Evolutionary conservation across 345 rosid genomes (phyloP), one percentile per base, ranked within the genome.

Genomic region (Brassica rapa): DNA sequence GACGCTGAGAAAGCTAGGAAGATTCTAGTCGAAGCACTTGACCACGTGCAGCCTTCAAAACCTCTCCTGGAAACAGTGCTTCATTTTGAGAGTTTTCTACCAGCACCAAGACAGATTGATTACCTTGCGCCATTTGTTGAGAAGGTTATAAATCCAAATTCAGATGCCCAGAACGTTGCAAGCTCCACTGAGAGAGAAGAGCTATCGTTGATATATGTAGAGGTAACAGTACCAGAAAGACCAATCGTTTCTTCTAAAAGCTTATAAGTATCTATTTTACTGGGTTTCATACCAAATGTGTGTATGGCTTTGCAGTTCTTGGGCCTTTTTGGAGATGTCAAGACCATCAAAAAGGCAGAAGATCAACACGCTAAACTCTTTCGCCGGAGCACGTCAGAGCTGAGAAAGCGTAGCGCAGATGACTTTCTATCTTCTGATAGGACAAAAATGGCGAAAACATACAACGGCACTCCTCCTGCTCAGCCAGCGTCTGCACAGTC

Each of bases 341-440:
- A 83, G 72, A 76, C 85, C 56, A 84, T 90, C 32, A 80, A 88
- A 82, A 96, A 85, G 77, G 98, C 97, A 9, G 91, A 89, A 80
- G 89, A 90, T 80, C 85, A 88, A 59, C 99, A 96, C 78, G 89
- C 95, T 25, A 90, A 88, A 77, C 85, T 87, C 63, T 93, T 96
- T 57, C 89, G 85, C 68, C 86, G 87, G 78, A 84, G 90, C 82
- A 85, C 84, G 35, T 82, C 93, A 61, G 92, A 89, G 71, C 77
- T 87, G 11, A 96, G 77, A 81, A 96, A 96, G 83, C 93, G 97
- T 53, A 89, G 85, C 41, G 96, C 97, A 2, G 98, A 93, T 72
- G 98, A 96, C 46, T 88, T 78, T 77, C 84, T 90, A 19, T 68
- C 90, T 41, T 93, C 98, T 14, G 99, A 96, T 74, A 90, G 84